Conservation (phyloP, 164 flowering plant genomes). For the Stephania cephalantha region DNA sequence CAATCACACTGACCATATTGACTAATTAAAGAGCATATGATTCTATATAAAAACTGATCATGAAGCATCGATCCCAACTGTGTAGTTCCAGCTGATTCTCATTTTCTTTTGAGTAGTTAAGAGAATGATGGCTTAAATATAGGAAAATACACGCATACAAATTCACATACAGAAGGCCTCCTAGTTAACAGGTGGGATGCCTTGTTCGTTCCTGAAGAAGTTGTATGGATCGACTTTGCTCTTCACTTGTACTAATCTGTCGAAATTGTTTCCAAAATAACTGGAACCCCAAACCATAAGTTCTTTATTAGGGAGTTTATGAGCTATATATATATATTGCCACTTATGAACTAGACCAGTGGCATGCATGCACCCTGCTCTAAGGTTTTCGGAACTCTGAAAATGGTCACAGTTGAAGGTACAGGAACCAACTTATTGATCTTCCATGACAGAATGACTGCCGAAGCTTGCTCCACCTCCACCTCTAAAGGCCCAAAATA, state of each 20-base stretch:
- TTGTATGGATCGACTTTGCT: constrained; percentile 31
- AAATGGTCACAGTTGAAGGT: constrained; percentile 5
- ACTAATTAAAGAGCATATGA: too few relatives aligned
- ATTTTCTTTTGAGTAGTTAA: too few relatives aligned
- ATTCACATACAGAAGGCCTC: too few relatives aligned
- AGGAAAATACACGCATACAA: too few relatives aligned
- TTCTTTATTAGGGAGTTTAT: neutral
- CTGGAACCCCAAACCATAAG: constrained; percentile 21
- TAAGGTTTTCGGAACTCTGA: neutral
- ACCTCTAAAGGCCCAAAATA: constrained; percentile 9
- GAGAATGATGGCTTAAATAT: too few relatives aligned
- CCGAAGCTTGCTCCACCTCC: constrained; percentile 6
- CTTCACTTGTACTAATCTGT: constrained; percentile 33
- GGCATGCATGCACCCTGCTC: constrained; percentile 10
- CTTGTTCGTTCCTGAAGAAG: constrained; percentile 25
- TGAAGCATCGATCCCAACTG: too few relatives aligned
- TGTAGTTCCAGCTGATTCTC: too few relatives aligned
- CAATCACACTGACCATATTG: too few relatives aligned
- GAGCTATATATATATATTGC: constrained; percentile 2
- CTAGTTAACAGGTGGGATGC: neutral
- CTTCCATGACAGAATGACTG: constrained; percentile 1
- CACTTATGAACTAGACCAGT: neutral
- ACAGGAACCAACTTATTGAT: constrained; percentile 7
- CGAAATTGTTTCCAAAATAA: constrained; percentile 30
- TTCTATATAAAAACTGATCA: too few relatives aligned